Conservation (phyloP, 1,284 basidiomycete species). For the Cutaneotrichosporon dermatis region DNA sequence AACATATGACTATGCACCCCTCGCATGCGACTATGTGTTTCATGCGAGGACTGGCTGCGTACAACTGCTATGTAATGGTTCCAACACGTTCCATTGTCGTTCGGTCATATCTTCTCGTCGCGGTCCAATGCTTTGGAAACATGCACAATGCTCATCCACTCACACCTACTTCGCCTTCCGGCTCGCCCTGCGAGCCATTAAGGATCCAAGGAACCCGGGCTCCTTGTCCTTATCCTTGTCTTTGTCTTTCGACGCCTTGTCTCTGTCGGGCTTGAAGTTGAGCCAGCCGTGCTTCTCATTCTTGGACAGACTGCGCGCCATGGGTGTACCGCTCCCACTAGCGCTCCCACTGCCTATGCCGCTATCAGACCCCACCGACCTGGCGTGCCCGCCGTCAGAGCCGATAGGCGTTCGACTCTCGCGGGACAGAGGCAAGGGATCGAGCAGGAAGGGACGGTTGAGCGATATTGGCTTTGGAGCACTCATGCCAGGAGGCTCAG, state of each 20-base stretch:
- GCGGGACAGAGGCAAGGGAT: not conserved
- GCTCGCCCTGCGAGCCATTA: constrained; percentile 9
- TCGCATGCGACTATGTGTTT: too few species aligned
- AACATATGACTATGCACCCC: too few species aligned
- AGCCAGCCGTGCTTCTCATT: constrained; percentile 9
- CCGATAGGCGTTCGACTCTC: not conserved
- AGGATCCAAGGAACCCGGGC: constrained; percentile 5
- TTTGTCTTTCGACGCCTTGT: not conserved
- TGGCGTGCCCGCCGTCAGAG: too few species aligned
- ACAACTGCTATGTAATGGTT: too few species aligned
- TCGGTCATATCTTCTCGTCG: too few species aligned
- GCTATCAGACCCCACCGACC: not conserved
- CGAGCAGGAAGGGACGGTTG: not conserved
- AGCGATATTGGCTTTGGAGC: not conserved
- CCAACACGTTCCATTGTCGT: too few species aligned
- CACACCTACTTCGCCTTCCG: not conserved
- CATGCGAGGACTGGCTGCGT: too few species aligned
- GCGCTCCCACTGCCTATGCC: not conserved
- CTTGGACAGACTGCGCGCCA: not conserved
- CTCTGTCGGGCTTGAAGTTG: not conserved
- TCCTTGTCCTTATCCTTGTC: constrained; percentile 11
- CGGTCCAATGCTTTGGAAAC: too few species aligned
- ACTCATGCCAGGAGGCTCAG: not conserved
- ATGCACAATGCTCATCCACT: too few species aligned
- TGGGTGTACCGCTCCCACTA: not conserved